A percentile compares a stretch with the other conserved stretches of the same genome.
Conservation (phyloP, 331 rosid species). For the Quercus phellos region DNA sequence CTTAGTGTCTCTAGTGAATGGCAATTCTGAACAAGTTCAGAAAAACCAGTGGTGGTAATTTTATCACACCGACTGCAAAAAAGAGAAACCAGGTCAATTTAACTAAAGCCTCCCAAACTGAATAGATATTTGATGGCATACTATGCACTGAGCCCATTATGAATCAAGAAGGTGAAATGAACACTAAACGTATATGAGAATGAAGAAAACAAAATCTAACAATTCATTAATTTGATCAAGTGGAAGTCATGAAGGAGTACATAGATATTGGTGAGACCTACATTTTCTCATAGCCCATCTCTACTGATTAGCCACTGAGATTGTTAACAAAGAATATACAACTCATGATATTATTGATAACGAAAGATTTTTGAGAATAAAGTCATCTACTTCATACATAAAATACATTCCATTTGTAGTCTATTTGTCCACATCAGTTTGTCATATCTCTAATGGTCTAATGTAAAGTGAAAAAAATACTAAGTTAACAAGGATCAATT, state of each 20-base stretch:
- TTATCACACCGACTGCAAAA: constrained; percentile 68
- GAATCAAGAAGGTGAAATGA: background rate
- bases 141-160: background rate
- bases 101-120: constrained; percentile 35
- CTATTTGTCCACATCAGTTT: background rate
- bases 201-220: background rate
- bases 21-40: constrained; percentile 69
- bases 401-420: background rate
- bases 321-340: background rate
- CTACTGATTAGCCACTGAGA: background rate
- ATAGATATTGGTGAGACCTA: background rate
- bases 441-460: background rate
- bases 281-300: background rate
- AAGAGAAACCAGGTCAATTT: constrained; percentile 28
- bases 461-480: background rate
- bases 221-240: background rate
- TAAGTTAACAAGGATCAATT: background rate
- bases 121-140: constrained; percentile 15
- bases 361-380: background rate
- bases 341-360: background rate
- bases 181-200: background rate
- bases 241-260: constrained; percentile 4
- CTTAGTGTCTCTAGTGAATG: constrained; percentile 65
- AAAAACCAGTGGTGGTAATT: constrained; percentile 60
- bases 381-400: background rate